A percentile compares a stretch with the other conserved stretches of the same genome.
Evolutionary conservation across 2,329 filamentous ascomycete genomes (phyloP).

Genomic region (Pyrenophora seminiperda): DNA sequence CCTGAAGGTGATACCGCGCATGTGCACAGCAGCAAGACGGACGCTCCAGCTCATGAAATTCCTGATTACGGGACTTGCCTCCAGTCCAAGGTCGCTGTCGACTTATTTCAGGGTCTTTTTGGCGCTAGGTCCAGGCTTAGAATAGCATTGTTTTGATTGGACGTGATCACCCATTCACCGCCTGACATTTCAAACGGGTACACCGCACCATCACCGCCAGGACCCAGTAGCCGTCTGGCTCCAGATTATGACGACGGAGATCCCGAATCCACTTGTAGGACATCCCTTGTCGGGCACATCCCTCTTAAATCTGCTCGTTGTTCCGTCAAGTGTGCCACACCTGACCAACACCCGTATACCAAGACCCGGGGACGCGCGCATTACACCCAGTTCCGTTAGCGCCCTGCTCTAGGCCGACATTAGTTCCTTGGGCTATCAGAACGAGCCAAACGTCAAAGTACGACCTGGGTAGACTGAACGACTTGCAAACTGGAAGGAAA

Average conservation of each 20-base stretch:
- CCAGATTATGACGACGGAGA: constrained; percentile 26
- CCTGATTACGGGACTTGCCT: not conserved
- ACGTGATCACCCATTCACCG: constrained; percentile 25
- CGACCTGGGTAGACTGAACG: not conserved
- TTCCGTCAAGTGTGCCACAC: constrained; percentile 23
- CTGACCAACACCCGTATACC: constrained; percentile 25
- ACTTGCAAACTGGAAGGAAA: constrained; percentile 1
- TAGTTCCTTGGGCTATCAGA: constrained; percentile 22
- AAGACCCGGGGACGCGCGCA: too few species aligned
- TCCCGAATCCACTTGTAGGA: constrained; percentile 23
- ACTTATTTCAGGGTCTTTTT: constrained; percentile 9
- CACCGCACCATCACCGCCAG: constrained; percentile 24
- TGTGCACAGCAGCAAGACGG: not conserved
- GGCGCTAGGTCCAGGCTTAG: constrained; percentile 30
- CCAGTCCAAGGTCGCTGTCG: constrained; percentile 9
- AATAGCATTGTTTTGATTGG: constrained; percentile 30
- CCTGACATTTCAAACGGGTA: constrained; percentile 18
- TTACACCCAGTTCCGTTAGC: constrained; percentile 34
- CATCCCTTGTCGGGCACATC: constrained; percentile 21
- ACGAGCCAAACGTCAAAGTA: constrained; percentile 11
- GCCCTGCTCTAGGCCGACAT: constrained; percentile 22
- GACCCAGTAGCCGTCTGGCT: constrained; percentile 20
- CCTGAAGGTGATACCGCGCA: not conserved
- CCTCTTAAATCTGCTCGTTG: constrained; percentile 25
- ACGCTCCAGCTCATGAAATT: not conserved